A percentile compares a stretch with the other conserved stretches of the same genome.
These are phyloP conservation scores for Dendrobium officinale DNA, from an alignment of 106 monocot genomes.

Conservation along the genomic window DNA sequence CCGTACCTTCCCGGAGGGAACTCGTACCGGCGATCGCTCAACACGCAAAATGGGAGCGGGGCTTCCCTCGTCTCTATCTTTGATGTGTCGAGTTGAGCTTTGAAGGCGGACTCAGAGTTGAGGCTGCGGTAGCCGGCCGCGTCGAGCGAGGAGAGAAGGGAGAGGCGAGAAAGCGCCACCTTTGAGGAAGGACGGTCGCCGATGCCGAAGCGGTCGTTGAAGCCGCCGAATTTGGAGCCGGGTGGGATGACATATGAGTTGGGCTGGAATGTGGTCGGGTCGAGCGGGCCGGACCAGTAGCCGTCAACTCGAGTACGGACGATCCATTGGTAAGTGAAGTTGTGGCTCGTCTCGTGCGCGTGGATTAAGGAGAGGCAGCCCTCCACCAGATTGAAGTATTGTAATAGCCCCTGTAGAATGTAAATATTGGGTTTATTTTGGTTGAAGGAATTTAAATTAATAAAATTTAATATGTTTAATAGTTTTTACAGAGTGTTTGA, in stretches of 20 bases:
- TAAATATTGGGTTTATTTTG: background rate
- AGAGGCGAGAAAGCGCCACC: conserved; percentile 47
- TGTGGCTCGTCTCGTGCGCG: conserved; percentile 30
- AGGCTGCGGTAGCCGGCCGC: conserved; percentile 19
- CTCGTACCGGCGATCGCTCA: conserved; percentile 43
- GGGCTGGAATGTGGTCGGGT: conserved; percentile 14
- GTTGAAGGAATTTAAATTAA: background rate
- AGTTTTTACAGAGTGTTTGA: too few relatives aligned
- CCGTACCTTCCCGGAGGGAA: conserved; percentile 41
- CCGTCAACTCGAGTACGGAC: conserved; percentile 76
- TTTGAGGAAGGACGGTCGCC: conserved; percentile 39
- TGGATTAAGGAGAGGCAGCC: conserved; percentile 61
- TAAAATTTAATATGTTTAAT: background rate
- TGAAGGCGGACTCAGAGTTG: conserved; percentile 62
- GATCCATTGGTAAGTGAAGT: conserved; percentile 67
- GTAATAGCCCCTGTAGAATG: conserved; percentile 56
- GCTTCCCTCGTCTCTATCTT: background rate
- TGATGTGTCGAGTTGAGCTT: conserved; percentile 29
- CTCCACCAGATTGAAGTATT: conserved; percentile 76
- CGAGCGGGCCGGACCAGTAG: conserved; percentile 62
- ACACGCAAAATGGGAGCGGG: conserved; percentile 40
- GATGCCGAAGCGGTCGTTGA: conserved; percentile 76
- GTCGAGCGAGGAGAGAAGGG: conserved; percentile 32
- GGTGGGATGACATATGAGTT: conserved; percentile 49
- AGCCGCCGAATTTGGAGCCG: conserved; percentile 62